Base-by-base conservation (phyloP, 768 basidiomycete species). In the Saitozyma sp. region DNA sequence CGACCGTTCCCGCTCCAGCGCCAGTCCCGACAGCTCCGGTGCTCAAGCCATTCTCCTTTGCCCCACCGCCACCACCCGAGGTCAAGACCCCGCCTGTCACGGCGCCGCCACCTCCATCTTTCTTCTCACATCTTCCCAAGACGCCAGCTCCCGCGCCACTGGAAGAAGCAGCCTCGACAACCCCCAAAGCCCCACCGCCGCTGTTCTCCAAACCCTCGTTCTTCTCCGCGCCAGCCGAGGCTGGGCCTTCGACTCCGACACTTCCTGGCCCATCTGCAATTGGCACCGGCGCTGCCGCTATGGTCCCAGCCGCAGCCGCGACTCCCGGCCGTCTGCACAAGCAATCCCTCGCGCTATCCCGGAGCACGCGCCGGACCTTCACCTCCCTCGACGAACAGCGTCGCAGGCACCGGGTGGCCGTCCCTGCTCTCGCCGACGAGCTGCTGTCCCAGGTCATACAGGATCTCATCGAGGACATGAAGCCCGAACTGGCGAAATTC, bases 381-480 rank as follows among this genome's bases (percentile, higher is more conserved):
- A 54, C 54, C 13, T 56, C 56, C 19, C 29, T 29, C 29, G 29
- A 29, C 2, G 29, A 29, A 29, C 29, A 29, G 29, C 29, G 29
- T 29, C 29, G 29, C 29, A 29, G 29, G 29, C 29, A 29, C 29
- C 29, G 29, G 50, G 11, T 40, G 64, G n/a, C 66, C 66, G 6
- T 53, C 42, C 8, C 13, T 66, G 13, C 53, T 37, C 9, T 61
- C 3, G 59, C 59, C 13, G 64, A 61, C 45, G 11, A 50, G 20
- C 51, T 76, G 48, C 46, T 76, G 2, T 20, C 56, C 16, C 64
- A 70, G 38, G 64, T 69, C 50, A 56, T 76, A 11, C 43, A 55
- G 8, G 11, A n/a, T 0, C 43, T 71, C 39, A 49, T 73, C 1
- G 40, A 48, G 8, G 56, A 67, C 17, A 49, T 70, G 2, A 56